A percentile compares a stretch with the other conserved stretches of the same genome.
Conservation (phyloP, 352 stramenopile species). For the Globisporangium ultimum region DNA sequence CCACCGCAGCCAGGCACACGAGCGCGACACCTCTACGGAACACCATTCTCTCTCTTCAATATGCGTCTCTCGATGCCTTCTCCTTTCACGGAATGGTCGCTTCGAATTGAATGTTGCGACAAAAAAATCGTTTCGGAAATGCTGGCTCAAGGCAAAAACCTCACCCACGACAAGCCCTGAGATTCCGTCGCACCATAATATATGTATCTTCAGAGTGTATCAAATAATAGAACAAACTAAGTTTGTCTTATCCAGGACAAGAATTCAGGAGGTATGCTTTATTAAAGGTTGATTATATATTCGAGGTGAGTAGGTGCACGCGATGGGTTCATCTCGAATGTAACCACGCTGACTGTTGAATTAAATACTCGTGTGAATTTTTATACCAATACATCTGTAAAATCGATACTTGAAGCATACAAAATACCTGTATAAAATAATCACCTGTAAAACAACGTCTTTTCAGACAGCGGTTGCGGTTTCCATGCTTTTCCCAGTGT, state of each 20-base stretch:
- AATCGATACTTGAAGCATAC: no score
- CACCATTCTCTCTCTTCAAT: constrained; percentile 20
- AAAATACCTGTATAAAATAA: no score
- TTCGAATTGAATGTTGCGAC: background rate
- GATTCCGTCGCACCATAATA: no score
- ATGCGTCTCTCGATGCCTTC: background rate
- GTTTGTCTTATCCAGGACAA: no score
- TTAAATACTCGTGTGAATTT: background rate
- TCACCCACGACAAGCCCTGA: constrained; percentile 1
- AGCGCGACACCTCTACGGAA: constrained; percentile 31
- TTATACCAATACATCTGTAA: no score
- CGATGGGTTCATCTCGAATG: constrained; percentile 3
- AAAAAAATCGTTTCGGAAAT: no score
- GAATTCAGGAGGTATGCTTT: no score
- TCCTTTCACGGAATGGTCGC: constrained; percentile 7
- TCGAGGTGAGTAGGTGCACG: background rate
- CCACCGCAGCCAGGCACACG: constrained; percentile 29
- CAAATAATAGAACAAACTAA: constrained; percentile 3
- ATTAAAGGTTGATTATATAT: background rate
- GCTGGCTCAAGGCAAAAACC: background rate
- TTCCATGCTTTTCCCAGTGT: no score
- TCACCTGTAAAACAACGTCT: no score
- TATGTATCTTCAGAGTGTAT: no score
- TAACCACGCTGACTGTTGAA: background rate
- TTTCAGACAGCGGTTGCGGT: no score